Conservation (phyloP, 768 basidiomycete species). For the Tulasnella sp. region DNA sequence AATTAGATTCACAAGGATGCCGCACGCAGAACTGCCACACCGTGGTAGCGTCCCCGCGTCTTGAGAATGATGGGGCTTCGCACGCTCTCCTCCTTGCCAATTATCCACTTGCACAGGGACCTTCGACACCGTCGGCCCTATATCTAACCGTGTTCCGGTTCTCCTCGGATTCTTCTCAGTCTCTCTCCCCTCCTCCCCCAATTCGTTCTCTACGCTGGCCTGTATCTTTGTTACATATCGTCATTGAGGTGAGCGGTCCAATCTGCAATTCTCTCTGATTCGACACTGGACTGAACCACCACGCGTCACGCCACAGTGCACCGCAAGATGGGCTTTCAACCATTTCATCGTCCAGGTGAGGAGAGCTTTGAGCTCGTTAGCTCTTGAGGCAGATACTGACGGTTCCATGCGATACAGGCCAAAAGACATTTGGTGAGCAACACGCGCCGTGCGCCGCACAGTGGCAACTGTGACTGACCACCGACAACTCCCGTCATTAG, state of each 20-base stretch:
- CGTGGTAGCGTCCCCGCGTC: neutral
- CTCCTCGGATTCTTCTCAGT: neutral
- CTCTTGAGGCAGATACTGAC: neutral
- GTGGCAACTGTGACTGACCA: neutral
- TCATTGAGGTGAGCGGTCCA: neutral
- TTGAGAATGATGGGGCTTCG: neutral
- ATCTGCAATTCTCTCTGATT: neutral
- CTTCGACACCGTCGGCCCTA: neutral
- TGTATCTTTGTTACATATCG: neutral
- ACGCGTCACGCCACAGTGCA: neutral
- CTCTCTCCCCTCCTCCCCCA: neutral
- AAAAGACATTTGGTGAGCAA: constrained; percentile 20
- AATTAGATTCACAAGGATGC: neutral
- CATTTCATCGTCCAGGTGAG: constrained; percentile 25
- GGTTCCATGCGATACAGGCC: neutral
- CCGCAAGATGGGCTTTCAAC: neutral
- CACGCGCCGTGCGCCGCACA: neutral
- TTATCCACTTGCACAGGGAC: neutral
- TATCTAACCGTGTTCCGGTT: neutral
- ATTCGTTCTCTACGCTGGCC: neutral
- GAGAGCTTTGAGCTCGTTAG: neutral
- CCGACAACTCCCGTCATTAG: neutral
- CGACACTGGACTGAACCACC: neutral
- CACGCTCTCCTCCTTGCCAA: neutral
- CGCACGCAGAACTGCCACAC: neutral